phyloP scores from a whole-genome alignment of 2,329 filamentous ascomycete genomes.

The Fusarium concolor region DNA sequence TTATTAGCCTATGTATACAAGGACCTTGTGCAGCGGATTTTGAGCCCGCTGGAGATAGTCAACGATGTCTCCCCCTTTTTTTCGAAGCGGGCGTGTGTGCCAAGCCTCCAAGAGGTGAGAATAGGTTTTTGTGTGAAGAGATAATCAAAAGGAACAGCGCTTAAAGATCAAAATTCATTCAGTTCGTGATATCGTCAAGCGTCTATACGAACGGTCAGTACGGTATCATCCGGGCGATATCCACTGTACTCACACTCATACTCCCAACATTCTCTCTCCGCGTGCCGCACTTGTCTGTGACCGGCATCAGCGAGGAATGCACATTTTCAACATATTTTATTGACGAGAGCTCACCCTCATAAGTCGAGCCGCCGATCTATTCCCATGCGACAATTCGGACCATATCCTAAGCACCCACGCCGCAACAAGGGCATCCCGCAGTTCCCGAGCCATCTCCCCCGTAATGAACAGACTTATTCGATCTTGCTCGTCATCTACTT shows the following conservation, averaged over 20 bases:
- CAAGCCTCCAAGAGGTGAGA: neutral
- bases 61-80: neutral
- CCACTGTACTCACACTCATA: neutral
- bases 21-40: neutral
- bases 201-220: neutral
- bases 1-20: slow-evolving; percentile 65
- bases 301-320: slow-evolving; percentile 21
- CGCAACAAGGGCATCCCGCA: slow-evolving; percentile 51
- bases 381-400: slow-evolving; percentile 47
- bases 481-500: slow-evolving; percentile 45
- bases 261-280: slow-evolving; percentile 12
- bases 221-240: neutral
- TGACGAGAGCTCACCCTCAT: slow-evolving; percentile 28
- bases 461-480: slow-evolving; percentile 49
- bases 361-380: slow-evolving; percentile 46
- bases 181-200: neutral
- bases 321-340: neutral
- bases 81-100: neutral
- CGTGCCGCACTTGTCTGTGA: slow-evolving; percentile 27
- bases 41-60: neutral
- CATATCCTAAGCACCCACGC: slow-evolving; percentile 53
- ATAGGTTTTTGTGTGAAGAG: neutral
- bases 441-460: slow-evolving; percentile 45
- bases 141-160: neutral
- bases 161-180: neutral